These are phyloP conservation scores for Eucalyptus curtisii DNA, from an alignment of 345 rosid species.

Conservation along the genomic window DNA sequence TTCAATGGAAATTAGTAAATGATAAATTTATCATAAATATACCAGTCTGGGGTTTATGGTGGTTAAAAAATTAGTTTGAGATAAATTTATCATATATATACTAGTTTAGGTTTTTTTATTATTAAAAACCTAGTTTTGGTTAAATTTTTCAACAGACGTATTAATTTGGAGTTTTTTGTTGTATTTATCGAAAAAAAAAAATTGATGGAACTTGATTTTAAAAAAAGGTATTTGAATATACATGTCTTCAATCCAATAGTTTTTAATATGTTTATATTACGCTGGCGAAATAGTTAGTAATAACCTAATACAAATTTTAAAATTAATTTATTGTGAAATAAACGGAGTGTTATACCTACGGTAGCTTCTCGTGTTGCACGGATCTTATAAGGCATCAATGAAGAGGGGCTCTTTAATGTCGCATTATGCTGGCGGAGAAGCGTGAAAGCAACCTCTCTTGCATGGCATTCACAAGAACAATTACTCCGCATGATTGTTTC, in stretches of 20 bases:
- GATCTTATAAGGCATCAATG: not conserved
- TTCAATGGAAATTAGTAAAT: no score
- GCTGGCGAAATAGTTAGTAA: no score
- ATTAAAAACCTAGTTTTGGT: no score
- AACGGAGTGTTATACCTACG: not conserved
- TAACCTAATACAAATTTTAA: not conserved
- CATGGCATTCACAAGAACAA: not conserved
- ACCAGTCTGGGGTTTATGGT: fast-evolving
- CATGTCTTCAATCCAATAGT: not conserved
- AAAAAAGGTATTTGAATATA: not conserved
- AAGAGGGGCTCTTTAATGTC: not conserved
- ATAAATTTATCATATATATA: no score
- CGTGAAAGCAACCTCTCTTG: not conserved
- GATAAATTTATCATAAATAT: no score
- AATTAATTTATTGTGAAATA: not conserved
- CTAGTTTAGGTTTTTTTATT: fast-evolving
- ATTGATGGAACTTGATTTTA: not conserved
- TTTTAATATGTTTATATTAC: no score
- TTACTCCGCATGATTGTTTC: not conserved
- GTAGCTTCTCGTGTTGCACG: not conserved
- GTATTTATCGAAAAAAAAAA: no score
- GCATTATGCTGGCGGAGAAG: not conserved
- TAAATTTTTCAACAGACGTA: no score
- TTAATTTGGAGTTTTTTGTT: fast-evolving
- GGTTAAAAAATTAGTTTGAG: fast-evolving